Percentiles rank a stretch among this genome's conserved stretches.
Evolutionary conservation across 352 stramenopile genomes (phyloP).

Genomic region (Saprolegnia diclina): DNA sequence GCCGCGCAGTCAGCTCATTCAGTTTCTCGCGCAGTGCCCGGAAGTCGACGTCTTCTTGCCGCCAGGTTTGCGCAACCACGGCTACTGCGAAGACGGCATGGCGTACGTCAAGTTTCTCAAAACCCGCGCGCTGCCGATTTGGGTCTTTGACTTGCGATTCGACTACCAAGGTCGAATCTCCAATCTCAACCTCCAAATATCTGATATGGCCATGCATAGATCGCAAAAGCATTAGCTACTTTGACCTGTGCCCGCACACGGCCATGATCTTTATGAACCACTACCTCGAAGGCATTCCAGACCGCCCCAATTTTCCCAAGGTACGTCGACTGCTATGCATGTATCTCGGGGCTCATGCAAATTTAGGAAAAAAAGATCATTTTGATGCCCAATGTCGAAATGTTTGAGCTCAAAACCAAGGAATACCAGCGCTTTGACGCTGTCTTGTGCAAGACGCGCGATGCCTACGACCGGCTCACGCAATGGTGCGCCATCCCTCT

Average conservation of each 20-base stretch:
- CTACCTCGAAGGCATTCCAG: slow-evolving; percentile 4
- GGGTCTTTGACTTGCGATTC: slow-evolving; percentile 40
- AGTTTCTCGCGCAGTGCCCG: slow-evolving; percentile 40
- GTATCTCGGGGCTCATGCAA: not conserved
- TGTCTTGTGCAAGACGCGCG: slow-evolving; percentile 13
- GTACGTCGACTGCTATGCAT: not conserved
- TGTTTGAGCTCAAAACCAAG: not conserved
- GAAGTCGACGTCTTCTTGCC: slow-evolving; percentile 60
- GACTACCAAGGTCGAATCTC: slow-evolving; percentile 28
- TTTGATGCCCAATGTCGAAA: slow-evolving; percentile 23
- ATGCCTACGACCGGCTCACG: slow-evolving; percentile 16
- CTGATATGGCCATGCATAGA: not conserved
- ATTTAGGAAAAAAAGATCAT: slow-evolving; percentile 15
- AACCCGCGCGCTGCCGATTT: slow-evolving; percentile 39
- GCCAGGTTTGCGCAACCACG: slow-evolving; percentile 37
- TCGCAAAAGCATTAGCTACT: slow-evolving; percentile 3
- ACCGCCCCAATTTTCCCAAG: not conserved
- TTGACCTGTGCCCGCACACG: slow-evolving; percentile 11
- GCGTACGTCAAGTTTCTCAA: slow-evolving; percentile 50
- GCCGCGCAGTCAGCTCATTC: slow-evolving; percentile 38
- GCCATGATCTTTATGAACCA: slow-evolving; percentile 23
- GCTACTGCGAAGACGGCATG: slow-evolving; percentile 62
- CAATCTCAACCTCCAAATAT: not conserved
- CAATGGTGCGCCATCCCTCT: not conserved
- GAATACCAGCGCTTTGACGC: slow-evolving; percentile 13